Conservation (phyloP, 305 asterid species). For the Andrographis paniculata region DNA sequence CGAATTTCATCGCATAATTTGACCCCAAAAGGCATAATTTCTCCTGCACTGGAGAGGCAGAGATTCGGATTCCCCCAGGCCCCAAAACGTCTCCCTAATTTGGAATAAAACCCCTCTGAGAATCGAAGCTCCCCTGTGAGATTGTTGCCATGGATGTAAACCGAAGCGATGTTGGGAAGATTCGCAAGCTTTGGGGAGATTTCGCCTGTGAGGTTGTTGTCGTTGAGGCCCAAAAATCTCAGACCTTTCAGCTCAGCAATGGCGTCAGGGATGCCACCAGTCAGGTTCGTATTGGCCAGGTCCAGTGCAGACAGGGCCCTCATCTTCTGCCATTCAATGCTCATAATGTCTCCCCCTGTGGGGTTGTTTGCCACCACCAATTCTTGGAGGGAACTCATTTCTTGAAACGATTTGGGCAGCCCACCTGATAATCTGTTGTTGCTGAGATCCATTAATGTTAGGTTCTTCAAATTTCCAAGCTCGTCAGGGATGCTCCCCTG, state of each 20-base stretch:
- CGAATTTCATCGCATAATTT: slow-evolving; percentile 36
- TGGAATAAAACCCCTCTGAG: slow-evolving; percentile 47
- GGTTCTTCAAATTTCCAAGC: slow-evolving; percentile 36
- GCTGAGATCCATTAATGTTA: slow-evolving; percentile 72
- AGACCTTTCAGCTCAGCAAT: slow-evolving; percentile 39
- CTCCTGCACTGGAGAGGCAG: slow-evolving; percentile 34
- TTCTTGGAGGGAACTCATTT: slow-evolving; percentile 53
- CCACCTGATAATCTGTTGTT: slow-evolving; percentile 58
- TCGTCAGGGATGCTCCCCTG: slow-evolving; percentile 44
- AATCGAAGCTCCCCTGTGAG: slow-evolving; percentile 72
- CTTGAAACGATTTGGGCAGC: slow-evolving; percentile 40
- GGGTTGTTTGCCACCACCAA: slow-evolving; percentile 71
- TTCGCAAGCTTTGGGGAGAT: slow-evolving; percentile 42
- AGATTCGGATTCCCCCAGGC: slow-evolving; percentile 80
- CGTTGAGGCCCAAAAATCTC: slow-evolving; percentile 70
- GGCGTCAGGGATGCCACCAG: slow-evolving; percentile 69
- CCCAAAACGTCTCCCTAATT: slow-evolving; percentile 76
- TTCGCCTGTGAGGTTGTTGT: slow-evolving; percentile 57
- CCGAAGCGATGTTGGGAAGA: slow-evolving; percentile 50
- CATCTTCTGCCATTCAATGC: slow-evolving; percentile 43
- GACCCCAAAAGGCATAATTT: slow-evolving; percentile 70
- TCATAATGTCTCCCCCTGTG: slow-evolving; percentile 49
- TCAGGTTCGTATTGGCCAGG: slow-evolving; percentile 61
- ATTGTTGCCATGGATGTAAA: slow-evolving; percentile 74
- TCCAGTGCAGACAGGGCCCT: slow-evolving; percentile 40